phyloP scores from a whole-genome alignment of 192 early-diverging fungal species.

The Borealophlyctis nickersoniae region DNA sequence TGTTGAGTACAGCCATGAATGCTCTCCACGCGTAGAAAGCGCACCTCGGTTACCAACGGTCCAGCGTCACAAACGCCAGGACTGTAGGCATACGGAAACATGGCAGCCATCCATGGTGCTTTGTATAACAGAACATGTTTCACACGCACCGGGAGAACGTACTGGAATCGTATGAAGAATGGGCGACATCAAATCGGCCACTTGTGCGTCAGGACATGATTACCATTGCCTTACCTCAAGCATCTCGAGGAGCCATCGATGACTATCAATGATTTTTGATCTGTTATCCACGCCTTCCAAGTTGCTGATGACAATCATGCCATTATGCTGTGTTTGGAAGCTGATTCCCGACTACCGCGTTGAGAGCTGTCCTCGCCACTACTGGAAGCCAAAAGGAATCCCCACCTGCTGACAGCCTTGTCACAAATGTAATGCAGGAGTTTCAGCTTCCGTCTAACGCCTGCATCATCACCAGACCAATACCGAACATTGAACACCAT shows the following conservation, averaged over 20 bases:
- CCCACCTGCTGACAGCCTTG: conserved; percentile 17
- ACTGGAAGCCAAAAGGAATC: no score
- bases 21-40: background rate
- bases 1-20: background rate
- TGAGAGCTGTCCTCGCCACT: no score
- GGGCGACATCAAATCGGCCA: no score
- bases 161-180: no score
- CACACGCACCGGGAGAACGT: conserved; percentile 18
- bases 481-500: conserved; percentile 30
- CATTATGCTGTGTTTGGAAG: conserved; percentile 11
- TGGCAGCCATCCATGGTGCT: conserved; percentile 27
- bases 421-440: conserved; percentile 21
- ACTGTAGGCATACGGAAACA: conserved; percentile 14
- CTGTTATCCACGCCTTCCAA: conserved; percentile 14
- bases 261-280: conserved; percentile 9
- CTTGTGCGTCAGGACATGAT: no score
- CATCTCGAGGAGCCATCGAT: conserved; percentile 24
- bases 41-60: conserved; percentile 11
- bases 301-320: conserved; percentile 22
- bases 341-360: no score
- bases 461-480: conserved; percentile 19
- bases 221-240: conserved; percentile 23
- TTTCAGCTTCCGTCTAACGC: conserved; percentile 17
- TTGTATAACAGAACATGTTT: conserved; percentile 15
- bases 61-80: conserved; percentile 25